Conservation (phyloP, 305 asterid genomes). For the Striga hermonthica region DNA sequence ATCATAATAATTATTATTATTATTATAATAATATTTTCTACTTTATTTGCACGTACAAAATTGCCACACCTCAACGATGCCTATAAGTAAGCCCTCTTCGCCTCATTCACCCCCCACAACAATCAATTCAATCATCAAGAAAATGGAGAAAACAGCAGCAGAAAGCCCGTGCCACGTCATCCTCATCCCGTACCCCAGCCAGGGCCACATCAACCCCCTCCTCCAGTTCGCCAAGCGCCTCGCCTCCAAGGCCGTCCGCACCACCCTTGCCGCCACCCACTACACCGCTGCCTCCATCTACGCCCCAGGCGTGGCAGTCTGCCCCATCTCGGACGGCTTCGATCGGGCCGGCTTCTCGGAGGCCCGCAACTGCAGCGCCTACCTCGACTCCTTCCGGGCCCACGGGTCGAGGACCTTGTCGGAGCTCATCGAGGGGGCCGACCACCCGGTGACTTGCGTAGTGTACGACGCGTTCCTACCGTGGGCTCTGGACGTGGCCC, state of each 20-base stretch:
- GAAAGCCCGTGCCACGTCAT: conserved; percentile 19
- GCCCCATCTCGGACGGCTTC: conserved; percentile 63
- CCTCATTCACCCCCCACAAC: neutral
- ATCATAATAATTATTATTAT: no score
- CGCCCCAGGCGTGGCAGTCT: conserved; percentile 38
- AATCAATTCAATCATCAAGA: neutral
- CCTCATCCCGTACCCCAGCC: conserved; percentile 58
- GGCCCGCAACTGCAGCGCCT: conserved; percentile 30
- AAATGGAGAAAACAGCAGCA: conserved; percentile 25
- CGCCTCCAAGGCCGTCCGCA: conserved; percentile 46
- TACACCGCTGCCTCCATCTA: conserved; percentile 43
- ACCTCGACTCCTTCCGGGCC: conserved; percentile 39
- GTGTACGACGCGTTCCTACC: conserved; percentile 64
- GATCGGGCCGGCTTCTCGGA: conserved; percentile 37
- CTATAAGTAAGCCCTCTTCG: conserved; percentile 3
- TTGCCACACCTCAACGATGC: neutral
- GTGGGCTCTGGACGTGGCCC: conserved; percentile 73
- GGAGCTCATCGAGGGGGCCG: conserved; percentile 33
- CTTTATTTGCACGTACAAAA: no score
- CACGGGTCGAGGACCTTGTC: conserved; percentile 54
- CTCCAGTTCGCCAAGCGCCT: conserved; percentile 68
- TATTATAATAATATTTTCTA: no score
- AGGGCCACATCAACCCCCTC: conserved; percentile 72
- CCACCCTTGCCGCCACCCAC: conserved; percentile 56
- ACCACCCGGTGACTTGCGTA: conserved; percentile 42